A percentile compares a stretch with the other conserved stretches of the same genome.
Evolutionary conservation across 345 rosid genomes (phyloP).

Genomic region (Sisymbrium irio): DNA sequence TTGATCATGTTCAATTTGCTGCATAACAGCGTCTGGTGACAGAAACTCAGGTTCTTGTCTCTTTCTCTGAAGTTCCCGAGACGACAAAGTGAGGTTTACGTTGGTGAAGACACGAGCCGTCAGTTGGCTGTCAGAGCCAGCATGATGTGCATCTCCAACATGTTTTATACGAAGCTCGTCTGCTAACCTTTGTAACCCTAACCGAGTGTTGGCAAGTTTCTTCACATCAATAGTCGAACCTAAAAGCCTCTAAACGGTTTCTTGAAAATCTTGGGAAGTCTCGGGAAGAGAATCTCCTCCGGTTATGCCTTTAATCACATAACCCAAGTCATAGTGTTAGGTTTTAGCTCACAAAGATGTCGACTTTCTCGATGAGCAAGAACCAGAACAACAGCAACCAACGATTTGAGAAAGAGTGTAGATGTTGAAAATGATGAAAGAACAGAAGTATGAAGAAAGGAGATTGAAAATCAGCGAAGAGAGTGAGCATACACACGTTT

Average conservation of each 20-base stretch:
- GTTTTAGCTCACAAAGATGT: too few species aligned
- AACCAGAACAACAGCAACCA: too few species aligned
- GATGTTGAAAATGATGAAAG: too few species aligned
- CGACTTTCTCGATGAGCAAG: too few species aligned
- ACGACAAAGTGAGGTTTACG: background rate
- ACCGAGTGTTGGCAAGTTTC: background rate
- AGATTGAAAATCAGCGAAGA: too few species aligned
- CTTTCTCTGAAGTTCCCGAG: background rate
- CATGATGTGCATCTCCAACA: slow-evolving; percentile 20
- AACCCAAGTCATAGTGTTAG: slow-evolving; percentile 8
- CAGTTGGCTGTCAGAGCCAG: slow-evolving; percentile 27
- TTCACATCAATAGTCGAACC: background rate
- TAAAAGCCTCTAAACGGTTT: background rate
- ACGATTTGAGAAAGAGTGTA: too few species aligned
- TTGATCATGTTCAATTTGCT: background rate
- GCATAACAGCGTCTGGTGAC: background rate
- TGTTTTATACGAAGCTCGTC: background rate
- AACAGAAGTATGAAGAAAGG: too few species aligned
- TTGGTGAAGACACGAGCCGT: slow-evolving; percentile 2
- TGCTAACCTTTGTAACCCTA: slow-evolving; percentile 9
- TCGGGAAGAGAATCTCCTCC: background rate
- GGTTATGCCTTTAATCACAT: background rate
- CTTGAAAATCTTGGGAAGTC: background rate
- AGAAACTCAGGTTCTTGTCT: background rate
- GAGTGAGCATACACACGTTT: too few species aligned